Conservation (phyloP, 495 filamentous ascomycete species). For the Penicillium pulvis region DNA sequence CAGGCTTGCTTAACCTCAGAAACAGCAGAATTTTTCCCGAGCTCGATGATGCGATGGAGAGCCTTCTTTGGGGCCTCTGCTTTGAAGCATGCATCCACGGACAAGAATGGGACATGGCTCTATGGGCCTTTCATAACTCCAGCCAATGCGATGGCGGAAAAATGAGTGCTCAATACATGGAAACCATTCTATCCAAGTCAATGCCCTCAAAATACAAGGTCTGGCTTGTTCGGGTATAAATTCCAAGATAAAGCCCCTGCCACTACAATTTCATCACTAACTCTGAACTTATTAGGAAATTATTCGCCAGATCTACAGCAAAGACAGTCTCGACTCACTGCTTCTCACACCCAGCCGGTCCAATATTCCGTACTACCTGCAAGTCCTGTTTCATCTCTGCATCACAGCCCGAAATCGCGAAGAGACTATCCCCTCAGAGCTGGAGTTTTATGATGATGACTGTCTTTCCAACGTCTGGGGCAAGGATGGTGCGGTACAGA, state of each 20-base stretch:
- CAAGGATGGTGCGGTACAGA: background rate
- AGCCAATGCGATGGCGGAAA: background rate
- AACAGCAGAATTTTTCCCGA: background rate
- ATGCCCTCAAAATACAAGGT: background rate
- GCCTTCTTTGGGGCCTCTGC: background rate
- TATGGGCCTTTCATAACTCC: constrained; percentile 1
- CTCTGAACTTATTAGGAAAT: background rate
- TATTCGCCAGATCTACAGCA: background rate
- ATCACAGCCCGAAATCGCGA: background rate
- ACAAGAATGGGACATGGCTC: background rate
- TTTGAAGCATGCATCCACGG: background rate
- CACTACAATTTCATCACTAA: background rate
- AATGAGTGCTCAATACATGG: background rate
- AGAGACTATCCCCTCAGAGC: background rate
- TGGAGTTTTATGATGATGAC: background rate
- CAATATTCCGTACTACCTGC: background rate
- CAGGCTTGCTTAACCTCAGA: background rate
- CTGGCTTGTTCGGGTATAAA: background rate
- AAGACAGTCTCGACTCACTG: background rate
- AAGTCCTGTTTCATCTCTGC: background rate
- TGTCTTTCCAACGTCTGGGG: background rate
- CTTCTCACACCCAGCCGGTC: background rate
- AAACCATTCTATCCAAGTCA: background rate
- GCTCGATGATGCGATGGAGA: background rate
- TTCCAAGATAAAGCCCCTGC: background rate